Conservation (phyloP, 106 monocot species). For the Dendrobium chrysotoxum region DNA sequence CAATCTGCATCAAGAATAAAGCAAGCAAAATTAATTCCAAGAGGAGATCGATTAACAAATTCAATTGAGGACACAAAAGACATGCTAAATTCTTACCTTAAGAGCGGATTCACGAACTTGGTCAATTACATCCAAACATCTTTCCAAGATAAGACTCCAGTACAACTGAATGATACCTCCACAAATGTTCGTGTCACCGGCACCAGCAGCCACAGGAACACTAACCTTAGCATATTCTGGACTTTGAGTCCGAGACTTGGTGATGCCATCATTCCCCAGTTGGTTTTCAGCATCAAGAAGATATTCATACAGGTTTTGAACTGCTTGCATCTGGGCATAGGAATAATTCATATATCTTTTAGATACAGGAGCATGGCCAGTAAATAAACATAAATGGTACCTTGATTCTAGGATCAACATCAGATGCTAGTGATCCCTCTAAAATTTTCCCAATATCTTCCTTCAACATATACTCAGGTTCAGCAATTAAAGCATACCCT, state of each 20-base stretch:
- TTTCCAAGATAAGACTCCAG: conserved; percentile 79
- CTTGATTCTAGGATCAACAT: conserved; percentile 68
- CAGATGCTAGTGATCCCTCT: conserved; percentile 64
- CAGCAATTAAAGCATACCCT: conserved; percentile 81
- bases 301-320: conserved; percentile 93
- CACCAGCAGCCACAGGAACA: conserved; percentile 96
- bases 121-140: conserved; percentile 64
- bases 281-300: conserved; percentile 89
- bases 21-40: neutral
- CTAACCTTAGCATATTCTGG: conserved; percentile 27
- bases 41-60: neutral
- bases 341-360: conserved; percentile 7
- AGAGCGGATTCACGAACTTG: conserved; percentile 81
- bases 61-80: neutral
- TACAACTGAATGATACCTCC: conserved; percentile 96
- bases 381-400: conserved; percentile 19
- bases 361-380: neutral
- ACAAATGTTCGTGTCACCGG: conserved; percentile 98
- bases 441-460: conserved; percentile 70
- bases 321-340: conserved; percentile 62
- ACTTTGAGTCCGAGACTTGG: conserved; percentile 18
- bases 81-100: conserved; percentile 37
- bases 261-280: conserved; percentile 35
- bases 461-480: conserved; percentile 86
- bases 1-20: conserved; percentile 59